phyloP scores from a whole-genome alignment of 202 grass and related monocot genomes.

The Brachypodium distachyon region DNA sequence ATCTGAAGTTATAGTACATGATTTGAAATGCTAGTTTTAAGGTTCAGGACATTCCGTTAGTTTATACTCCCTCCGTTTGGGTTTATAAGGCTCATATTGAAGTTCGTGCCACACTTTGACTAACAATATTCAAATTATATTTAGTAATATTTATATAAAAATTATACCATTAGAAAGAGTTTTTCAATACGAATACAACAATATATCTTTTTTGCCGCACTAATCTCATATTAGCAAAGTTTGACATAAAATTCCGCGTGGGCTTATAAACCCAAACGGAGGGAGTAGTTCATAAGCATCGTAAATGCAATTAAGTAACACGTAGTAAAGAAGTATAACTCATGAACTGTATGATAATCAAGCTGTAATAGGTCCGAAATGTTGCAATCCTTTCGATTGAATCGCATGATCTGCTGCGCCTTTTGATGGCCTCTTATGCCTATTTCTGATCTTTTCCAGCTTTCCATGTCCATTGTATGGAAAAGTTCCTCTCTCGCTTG shows the following conservation, averaged over 20 bases:
- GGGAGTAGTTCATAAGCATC: too few relatives aligned
- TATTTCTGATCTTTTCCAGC: constrained; percentile 29
- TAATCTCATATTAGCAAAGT: too few relatives aligned
- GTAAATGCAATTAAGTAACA: not conserved
- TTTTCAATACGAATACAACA: too few relatives aligned
- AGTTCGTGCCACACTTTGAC: too few relatives aligned
- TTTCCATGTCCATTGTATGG: constrained; percentile 71
- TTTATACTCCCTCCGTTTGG: too few relatives aligned
- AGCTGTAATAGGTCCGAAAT: not conserved
- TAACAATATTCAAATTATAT: too few relatives aligned
- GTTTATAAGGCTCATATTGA: too few relatives aligned
- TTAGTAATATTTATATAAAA: too few relatives aligned
- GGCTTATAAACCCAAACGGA: too few relatives aligned
- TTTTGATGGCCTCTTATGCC: constrained; percentile 21
- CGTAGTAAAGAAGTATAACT: not conserved
- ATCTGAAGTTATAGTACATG: not conserved
- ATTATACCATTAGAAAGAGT: too few relatives aligned
- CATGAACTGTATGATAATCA: not conserved
- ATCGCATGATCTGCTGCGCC: not conserved
- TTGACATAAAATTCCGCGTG: too few relatives aligned
- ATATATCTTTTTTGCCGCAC: too few relatives aligned
- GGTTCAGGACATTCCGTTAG: not conserved
- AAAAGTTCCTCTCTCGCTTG: constrained; percentile 67
- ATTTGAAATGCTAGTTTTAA: not conserved
- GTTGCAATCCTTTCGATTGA: not conserved